A percentile compares a stretch with the other conserved stretches of the same genome.
Evolutionary conservation across 495 filamentous ascomycete species (phyloP).

Genomic region (Aspergillus cavernicola): DNA sequence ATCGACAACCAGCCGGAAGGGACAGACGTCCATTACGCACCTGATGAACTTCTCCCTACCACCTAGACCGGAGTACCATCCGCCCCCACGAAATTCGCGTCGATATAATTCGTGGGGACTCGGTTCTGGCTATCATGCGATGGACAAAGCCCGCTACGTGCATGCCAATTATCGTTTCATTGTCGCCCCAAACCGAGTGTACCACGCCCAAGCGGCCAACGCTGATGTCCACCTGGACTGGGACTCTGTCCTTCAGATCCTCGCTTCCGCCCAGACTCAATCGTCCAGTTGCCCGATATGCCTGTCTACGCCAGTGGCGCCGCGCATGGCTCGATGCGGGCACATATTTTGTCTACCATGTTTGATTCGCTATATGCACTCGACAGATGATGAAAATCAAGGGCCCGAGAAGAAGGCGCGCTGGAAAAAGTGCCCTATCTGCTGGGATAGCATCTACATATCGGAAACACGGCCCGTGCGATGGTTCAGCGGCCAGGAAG

Average conservation of each 20-base stretch:
- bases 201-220: constrained; percentile 74
- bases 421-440: constrained; percentile 96
- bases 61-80: constrained; percentile 64
- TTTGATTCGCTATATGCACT: constrained; percentile 93
- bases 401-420: constrained; percentile 66
- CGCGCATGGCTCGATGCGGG: constrained; percentile 95
- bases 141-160: constrained; percentile 92
- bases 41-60: constrained; percentile 88
- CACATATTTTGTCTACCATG: constrained; percentile 97
- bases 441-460: constrained; percentile 83
- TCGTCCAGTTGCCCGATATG: constrained; percentile 89
- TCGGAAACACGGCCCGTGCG: constrained; percentile 86
- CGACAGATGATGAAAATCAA: constrained; percentile 61
- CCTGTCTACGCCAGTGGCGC: constrained; percentile 83
- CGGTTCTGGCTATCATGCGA: constrained; percentile 86
- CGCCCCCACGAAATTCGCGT: constrained; percentile 53
- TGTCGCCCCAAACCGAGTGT: constrained; percentile 77
- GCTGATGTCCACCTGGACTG: constrained; percentile 90
- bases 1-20: constrained; percentile 79
- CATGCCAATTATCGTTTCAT: constrained; percentile 98
- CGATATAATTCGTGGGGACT: constrained; percentile 78
- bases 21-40: constrained; percentile 95
- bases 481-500: constrained; percentile 89
- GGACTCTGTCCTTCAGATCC: constrained; percentile 83
- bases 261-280: constrained; percentile 88